These are phyloP conservation scores for Thalassia testudinum DNA, from an alignment of 116 monocot species.

Conservation along the genomic window DNA sequence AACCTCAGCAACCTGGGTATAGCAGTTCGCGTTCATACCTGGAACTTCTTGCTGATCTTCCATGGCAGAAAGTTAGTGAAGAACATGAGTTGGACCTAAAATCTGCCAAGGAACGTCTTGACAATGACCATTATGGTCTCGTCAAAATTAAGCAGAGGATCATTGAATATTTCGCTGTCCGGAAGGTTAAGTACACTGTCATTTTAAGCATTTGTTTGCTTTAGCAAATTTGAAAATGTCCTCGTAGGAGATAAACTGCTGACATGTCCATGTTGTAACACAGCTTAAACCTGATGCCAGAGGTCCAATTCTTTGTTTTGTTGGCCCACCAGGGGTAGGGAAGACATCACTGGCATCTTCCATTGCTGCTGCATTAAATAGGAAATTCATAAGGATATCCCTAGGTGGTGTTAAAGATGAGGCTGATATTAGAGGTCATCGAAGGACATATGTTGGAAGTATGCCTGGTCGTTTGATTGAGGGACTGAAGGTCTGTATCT, in stretches of 20 bases:
- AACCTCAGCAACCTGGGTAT: slow-evolving; percentile 98
- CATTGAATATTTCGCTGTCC: slow-evolving; percentile 95
- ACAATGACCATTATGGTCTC: slow-evolving; percentile 85
- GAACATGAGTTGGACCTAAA: slow-evolving; percentile 75
- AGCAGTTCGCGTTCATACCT: slow-evolving; percentile 87
- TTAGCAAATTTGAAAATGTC: background rate
- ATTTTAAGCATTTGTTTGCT: background rate
- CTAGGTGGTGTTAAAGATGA: slow-evolving; percentile 99
- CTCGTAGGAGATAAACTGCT: background rate
- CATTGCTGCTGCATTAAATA: slow-evolving; percentile 81
- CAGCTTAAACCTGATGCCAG: slow-evolving; percentile 99
- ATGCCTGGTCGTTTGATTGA: slow-evolving; percentile 99
- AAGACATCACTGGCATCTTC: slow-evolving; percentile 98
- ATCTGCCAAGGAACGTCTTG: slow-evolving; percentile 83
- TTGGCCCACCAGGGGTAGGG: slow-evolving; percentile 97
- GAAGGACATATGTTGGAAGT: slow-evolving; percentile 95
- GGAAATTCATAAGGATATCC: slow-evolving; percentile 91
- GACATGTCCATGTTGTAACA: slow-evolving; percentile 1
- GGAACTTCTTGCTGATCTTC: slow-evolving; percentile 96
- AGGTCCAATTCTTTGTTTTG: slow-evolving; percentile 94
- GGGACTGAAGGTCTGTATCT: slow-evolving; percentile 61
- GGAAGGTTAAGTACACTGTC: slow-evolving; percentile 36
- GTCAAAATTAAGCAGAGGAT: slow-evolving; percentile 93
- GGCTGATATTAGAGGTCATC: slow-evolving; percentile 97
- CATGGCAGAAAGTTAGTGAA: slow-evolving; percentile 95